phyloP scores from a whole-genome alignment of 257 asterid genomes.

The Ajuga chamaepitys region DNA sequence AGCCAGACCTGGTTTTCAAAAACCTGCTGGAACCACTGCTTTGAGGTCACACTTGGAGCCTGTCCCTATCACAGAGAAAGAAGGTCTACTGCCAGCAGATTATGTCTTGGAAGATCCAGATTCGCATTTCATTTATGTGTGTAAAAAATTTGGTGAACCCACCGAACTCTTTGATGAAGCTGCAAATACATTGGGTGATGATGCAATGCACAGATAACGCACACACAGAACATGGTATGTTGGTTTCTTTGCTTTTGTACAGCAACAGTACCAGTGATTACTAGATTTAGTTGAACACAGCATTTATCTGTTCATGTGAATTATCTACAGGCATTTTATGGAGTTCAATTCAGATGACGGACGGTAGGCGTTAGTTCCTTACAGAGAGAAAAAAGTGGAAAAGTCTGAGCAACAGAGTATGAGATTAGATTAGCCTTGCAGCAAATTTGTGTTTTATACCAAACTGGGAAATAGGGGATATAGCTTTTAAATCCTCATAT shows the following conservation, averaged over 20 bases:
- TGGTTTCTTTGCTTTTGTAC: not conserved
- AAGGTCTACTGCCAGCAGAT: conserved; percentile 71
- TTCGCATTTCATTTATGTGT: conserved; percentile 80
- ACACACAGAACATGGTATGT: not conserved
- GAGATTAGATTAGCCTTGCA: not conserved
- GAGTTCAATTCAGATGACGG: conserved; percentile 15
- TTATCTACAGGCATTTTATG: conserved; percentile 1
- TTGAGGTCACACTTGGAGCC: conserved; percentile 54
- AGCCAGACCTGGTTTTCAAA: conserved; percentile 94
- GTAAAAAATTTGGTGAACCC: conserved; percentile 46
- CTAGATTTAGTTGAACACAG: not conserved
- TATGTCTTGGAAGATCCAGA: conserved; percentile 86
- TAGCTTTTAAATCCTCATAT: not conserved
- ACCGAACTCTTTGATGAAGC: conserved; percentile 16
- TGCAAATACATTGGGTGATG: conserved; percentile 24
- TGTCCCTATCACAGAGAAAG: conserved; percentile 61
- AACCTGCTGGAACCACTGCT: conserved; percentile 38
- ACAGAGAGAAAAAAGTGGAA: not conserved
- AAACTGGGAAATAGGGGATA: not conserved
- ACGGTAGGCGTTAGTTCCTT: not conserved
- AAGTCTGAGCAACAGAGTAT: not conserved
- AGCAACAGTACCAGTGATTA: not conserved
- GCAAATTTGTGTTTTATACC: not conserved
- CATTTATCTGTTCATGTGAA: not conserved
- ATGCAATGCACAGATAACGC: conserved; percentile 20